Base-by-base conservation (phyloP, 495 filamentous ascomycete genomes). In the Xylaria scruposa region DNA sequence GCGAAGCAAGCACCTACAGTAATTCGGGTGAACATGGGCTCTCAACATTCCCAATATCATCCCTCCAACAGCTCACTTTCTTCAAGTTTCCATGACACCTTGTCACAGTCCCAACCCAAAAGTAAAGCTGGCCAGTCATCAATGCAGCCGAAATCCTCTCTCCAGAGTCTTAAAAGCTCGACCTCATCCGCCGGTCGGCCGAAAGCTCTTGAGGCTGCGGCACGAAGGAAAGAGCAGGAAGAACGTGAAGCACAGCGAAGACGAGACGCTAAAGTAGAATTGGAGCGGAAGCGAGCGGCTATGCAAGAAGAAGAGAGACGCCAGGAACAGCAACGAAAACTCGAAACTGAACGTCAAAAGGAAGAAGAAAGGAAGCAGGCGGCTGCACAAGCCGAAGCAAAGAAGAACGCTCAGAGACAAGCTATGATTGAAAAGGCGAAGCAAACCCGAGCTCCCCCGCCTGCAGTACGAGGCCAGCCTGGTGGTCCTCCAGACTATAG, bases 171-270 rank as follows among this genome's bases (percentile, higher is more conserved):
- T 63, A 94, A 94, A 81, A 90, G 87, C 71, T 90, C 91, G 3
- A 87, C 84, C 24, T 89, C 91, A n/a, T 89, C 89, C 44, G 75
- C 83, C 38, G 87, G 78, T 75, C 89, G 84, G 74, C 88, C 79
- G 68, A 94, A 87, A 78, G 91, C 85, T 63, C 84, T 88, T 31
- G 89, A 90, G 46, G 84, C 87, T 33, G 90, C 90, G n/a, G 92
- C 91, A 59, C 88, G 87, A 74, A 93, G 93, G 79, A 93, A 90
- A 74, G 92, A 95, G 74, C 89, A 91, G 75, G 93, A 96, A 74
- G 92, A 95, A 77, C 89, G 88, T 44, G 92, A 91, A 56, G 88
- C 89, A 21, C 90, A 93, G 73, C 90, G 91, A n/a, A 94, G 91
- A 76, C 90, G 90, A 36, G 92, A 97, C 33, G 90, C 90, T 40